Conservation (phyloP, 257 asterid genomes). For the Solanum pinnatisectum region DNA sequence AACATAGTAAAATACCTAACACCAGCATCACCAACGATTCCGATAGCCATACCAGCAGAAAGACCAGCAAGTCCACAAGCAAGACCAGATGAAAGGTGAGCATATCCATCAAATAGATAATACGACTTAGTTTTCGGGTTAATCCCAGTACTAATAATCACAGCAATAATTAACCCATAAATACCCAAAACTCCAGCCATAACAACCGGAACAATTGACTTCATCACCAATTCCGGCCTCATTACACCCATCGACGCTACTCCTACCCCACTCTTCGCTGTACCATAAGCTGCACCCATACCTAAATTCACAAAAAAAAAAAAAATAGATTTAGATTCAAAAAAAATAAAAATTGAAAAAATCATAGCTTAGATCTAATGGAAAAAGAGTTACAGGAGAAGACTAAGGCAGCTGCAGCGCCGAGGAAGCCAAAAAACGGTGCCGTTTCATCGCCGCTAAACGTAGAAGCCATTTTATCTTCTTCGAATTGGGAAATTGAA, state of each 20-base stretch:
- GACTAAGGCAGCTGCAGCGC: constrained; percentile 71
- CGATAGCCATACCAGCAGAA: constrained; percentile 79
- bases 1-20: constrained; percentile 23
- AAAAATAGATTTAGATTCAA: no score
- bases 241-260: constrained; percentile 81
- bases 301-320: constrained; percentile 18
- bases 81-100: constrained; percentile 61
- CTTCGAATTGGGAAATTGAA: not conserved
- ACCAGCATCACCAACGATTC: constrained; percentile 72
- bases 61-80: constrained; percentile 75
- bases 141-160: constrained; percentile 62
- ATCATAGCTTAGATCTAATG: constrained; percentile 21
- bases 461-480: constrained; percentile 34
- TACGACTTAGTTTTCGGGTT: constrained; percentile 63
- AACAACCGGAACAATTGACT: constrained; percentile 73
- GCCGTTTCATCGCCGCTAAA: constrained; percentile 80
- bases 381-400: constrained; percentile 44
- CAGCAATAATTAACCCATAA: constrained; percentile 67
- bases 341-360: not conserved
- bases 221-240: constrained; percentile 77
- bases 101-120: constrained; percentile 59
- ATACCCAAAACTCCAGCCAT: constrained; percentile 88
- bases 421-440: constrained; percentile 77
- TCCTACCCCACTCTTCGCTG: constrained; percentile 76
- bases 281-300: constrained; percentile 75